Evolutionary conservation across 2,329 filamentous ascomycete species (phyloP).

Genomic region (Tolypocladium album): DNA sequence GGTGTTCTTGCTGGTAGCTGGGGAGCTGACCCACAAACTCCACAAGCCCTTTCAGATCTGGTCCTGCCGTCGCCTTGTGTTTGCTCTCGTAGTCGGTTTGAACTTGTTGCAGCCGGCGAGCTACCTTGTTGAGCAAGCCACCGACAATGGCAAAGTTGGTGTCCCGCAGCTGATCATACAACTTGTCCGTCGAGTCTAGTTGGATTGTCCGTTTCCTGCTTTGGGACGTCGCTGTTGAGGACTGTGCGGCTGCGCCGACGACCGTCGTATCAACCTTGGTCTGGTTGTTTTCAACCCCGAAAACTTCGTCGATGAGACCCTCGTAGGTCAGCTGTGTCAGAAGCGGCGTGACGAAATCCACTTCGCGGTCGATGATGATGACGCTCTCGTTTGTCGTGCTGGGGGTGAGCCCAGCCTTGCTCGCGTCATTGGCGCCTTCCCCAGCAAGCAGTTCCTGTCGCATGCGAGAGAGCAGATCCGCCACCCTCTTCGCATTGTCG

Average conservation of each 20-base stretch:
- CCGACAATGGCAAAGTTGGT: conserved; percentile 95
- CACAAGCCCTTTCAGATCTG: conserved; percentile 92
- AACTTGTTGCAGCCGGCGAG: conserved; percentile 71
- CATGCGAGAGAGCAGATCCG: conserved; percentile 82
- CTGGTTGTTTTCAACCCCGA: conserved; percentile 85
- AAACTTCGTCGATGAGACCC: conserved; percentile 87
- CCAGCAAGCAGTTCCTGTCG: conserved; percentile 77
- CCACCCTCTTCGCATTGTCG: conserved; percentile 81
- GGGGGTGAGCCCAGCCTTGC: conserved; percentile 61
- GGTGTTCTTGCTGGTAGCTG: conserved; percentile 84
- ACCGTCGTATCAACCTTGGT: conserved; percentile 87
- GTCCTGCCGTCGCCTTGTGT: conserved; percentile 75
- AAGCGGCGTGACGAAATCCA: conserved; percentile 84
- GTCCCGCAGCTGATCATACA: conserved; percentile 81
- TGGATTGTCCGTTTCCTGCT: conserved; percentile 76
- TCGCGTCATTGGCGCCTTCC: conserved; percentile 55
- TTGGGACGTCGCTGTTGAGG: conserved; percentile 44
- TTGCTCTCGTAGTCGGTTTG: conserved; percentile 85
- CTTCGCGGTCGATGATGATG: conserved; percentile 90
- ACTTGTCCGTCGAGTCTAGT: conserved; percentile 78
- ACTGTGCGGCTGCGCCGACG: conserved; percentile 61
- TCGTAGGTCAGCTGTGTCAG: conserved; percentile 96
- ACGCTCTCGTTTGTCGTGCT: conserved; percentile 83
- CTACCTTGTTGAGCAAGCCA: conserved; percentile 78
- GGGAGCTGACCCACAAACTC: conserved; percentile 93